Conservation (phyloP, 2,329 filamentous ascomycete genomes). For the Calycina herbarum region DNA sequence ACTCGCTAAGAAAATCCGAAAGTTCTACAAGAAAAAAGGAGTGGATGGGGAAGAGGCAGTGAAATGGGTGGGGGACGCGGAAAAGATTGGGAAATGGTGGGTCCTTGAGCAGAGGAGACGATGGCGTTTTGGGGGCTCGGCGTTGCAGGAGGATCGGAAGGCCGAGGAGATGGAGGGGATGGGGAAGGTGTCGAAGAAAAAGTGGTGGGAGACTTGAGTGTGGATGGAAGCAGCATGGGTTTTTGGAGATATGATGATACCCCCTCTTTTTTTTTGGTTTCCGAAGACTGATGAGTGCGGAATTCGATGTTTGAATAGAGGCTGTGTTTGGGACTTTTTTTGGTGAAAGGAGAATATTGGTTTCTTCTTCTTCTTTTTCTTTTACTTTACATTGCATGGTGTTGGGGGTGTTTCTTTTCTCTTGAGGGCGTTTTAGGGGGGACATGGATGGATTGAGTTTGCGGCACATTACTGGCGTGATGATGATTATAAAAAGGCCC, state of each 20-base stretch:
- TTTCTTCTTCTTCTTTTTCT: neutral
- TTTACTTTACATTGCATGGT: neutral
- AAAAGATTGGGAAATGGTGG: constrained; percentile 42
- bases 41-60: constrained; percentile 30
- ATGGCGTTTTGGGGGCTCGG: constrained; percentile 30
- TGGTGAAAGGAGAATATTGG: neutral
- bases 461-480: neutral
- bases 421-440: no score
- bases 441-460: no score
- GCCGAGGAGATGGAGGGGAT: constrained; percentile 26
- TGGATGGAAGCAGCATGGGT: neutral
- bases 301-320: neutral
- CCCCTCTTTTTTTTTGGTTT: neutral
- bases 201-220: constrained; percentile 31
- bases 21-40: constrained; percentile 29
- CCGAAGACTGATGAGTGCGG: neutral
- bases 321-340: neutral
- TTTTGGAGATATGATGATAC: constrained; percentile 8
- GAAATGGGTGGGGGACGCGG: constrained; percentile 40
- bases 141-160: constrained; percentile 30
- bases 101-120: constrained; percentile 37
- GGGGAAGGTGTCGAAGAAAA: constrained; percentile 29
- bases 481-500: neutral
- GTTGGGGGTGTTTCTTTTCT: no score
- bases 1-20: constrained; percentile 33